Percentiles rank a stretch among this genome's conserved stretches.
Conservation (phyloP, 495 filamentous ascomycete genomes). For the Haplographium delicatum region DNA sequence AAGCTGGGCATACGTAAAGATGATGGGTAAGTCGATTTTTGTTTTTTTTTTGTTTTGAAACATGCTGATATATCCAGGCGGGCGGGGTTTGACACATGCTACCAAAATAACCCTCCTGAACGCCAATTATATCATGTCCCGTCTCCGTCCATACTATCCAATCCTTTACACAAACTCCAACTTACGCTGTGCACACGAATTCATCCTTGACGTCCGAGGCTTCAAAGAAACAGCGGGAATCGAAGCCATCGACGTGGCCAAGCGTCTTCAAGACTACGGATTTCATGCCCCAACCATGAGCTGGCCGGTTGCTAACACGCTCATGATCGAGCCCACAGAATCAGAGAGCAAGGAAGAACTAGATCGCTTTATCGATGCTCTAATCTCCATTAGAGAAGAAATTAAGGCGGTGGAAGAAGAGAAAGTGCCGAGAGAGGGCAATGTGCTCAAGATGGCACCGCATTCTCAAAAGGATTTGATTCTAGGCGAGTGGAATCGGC, state of each 20-base stretch:
- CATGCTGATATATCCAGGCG: constrained; percentile 37
- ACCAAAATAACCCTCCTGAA: constrained; percentile 93
- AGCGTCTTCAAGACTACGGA: constrained; percentile 95
- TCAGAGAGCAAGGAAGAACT: constrained; percentile 90
- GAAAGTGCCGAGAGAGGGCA: constrained; percentile 68
- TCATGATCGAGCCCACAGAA: constrained; percentile 99
- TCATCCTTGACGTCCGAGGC: constrained; percentile 85
- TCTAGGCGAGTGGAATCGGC: constrained; percentile 52
- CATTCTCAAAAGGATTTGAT: constrained; percentile 84
- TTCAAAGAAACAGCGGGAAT: constrained; percentile 84
- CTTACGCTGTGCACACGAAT: constrained; percentile 93
- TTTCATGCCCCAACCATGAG: constrained; percentile 99
- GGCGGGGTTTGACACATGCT: constrained; percentile 82
- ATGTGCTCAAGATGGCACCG: constrained; percentile 88
- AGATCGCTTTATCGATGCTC: constrained; percentile 89
- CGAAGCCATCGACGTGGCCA: constrained; percentile 95
- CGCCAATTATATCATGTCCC: constrained; percentile 94
- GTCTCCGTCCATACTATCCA: constrained; percentile 81
- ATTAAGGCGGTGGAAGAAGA: constrained; percentile 84
- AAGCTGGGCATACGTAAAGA: constrained; percentile 94
- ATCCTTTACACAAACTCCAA: constrained; percentile 90
- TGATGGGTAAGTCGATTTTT: constrained; percentile 63
- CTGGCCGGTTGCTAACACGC: constrained; percentile 92
- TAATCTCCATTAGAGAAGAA: constrained; percentile 84
- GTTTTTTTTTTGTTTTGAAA: not conserved